These are phyloP conservation scores for Pelargonium exstipulatum DNA, from an alignment of 441 rosid genomes.

Conservation along the genomic window DNA sequence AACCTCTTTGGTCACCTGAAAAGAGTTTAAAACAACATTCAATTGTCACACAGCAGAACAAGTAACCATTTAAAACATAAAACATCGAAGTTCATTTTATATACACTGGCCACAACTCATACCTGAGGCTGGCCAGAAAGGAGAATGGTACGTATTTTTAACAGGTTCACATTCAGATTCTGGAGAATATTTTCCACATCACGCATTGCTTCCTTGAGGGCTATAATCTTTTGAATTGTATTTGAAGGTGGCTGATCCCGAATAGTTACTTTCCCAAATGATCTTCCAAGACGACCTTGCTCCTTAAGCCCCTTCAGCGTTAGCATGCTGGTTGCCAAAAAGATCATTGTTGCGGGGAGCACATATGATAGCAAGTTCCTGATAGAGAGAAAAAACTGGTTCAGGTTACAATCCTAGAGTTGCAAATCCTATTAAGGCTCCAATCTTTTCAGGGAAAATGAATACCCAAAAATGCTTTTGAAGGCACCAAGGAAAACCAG, in stretches of 20 bases:
- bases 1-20: conserved; percentile 79
- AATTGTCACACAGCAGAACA: neutral
- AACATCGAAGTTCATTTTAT: neutral
- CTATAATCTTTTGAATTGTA: conserved; percentile 86
- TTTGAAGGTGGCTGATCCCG: conserved; percentile 96
- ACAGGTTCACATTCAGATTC: conserved; percentile 73
- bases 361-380: conserved; percentile 73
- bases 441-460: neutral
- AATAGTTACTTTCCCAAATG: conserved; percentile 74
- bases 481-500: neutral
- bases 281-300: conserved; percentile 95
- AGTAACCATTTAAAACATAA: neutral
- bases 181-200: conserved; percentile 78
- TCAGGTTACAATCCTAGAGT: neutral
- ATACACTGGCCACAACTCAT: conserved; percentile 17
- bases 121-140: conserved; percentile 97
- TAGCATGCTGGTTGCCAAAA: conserved; percentile 72
- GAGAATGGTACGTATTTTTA: conserved; percentile 67
- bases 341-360: conserved; percentile 55
- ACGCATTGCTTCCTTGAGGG: conserved; percentile 86
- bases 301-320: conserved; percentile 81
- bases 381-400: conserved; percentile 19
- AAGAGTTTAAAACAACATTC: conserved; percentile 12
- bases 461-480: no score
- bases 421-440: neutral